A percentile compares a stretch with the other conserved stretches of the same genome.
phyloP scores from a whole-genome alignment of 139 green algal genomes.

The Spirogloea muscicola region DNA sequence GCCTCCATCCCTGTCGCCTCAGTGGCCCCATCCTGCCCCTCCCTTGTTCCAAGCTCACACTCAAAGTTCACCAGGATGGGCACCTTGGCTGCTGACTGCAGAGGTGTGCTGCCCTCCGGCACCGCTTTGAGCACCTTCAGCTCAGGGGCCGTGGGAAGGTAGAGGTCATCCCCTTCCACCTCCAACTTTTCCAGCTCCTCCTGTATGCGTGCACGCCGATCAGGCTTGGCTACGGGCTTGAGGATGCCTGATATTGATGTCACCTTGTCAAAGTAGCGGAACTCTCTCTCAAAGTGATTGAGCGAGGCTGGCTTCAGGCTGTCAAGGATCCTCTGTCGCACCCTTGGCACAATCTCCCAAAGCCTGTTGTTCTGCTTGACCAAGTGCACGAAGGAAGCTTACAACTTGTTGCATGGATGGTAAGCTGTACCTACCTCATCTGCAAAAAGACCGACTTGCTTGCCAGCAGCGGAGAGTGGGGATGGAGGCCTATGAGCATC shows the following conservation, averaged over 20 bases:
- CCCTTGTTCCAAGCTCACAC: neutral
- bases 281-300: slow-evolving; percentile 49
- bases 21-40: too few species aligned
- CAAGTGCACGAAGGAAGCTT: neutral
- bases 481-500: too few species aligned
- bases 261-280: slow-evolving; percentile 52
- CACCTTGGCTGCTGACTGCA: slow-evolving; percentile 84
- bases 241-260: slow-evolving; percentile 52
- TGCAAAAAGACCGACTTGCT: too few species aligned
- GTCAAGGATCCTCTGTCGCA: slow-evolving; percentile 50
- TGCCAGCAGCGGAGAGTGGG: too few species aligned
- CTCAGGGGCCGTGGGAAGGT: slow-evolving; percentile 84
- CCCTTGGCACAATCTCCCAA: slow-evolving; percentile 65
- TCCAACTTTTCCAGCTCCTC: slow-evolving; percentile 54
- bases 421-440: too few species aligned
- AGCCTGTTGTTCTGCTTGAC: slow-evolving; percentile 33
- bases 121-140: slow-evolving; percentile 58
- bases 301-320: slow-evolving; percentile 20
- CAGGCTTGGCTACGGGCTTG: slow-evolving; percentile 46
- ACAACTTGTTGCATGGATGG: too few species aligned
- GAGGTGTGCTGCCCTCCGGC: slow-evolving; percentile 60
- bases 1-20: too few species aligned
- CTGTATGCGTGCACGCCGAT: slow-evolving; percentile 50
- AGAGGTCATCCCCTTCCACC: slow-evolving; percentile 67
- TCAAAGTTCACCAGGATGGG: slow-evolving; percentile 85